Evolutionary conservation across 345 rosid species (phyloP).

Genomic region (Salix arbutifolia): DNA sequence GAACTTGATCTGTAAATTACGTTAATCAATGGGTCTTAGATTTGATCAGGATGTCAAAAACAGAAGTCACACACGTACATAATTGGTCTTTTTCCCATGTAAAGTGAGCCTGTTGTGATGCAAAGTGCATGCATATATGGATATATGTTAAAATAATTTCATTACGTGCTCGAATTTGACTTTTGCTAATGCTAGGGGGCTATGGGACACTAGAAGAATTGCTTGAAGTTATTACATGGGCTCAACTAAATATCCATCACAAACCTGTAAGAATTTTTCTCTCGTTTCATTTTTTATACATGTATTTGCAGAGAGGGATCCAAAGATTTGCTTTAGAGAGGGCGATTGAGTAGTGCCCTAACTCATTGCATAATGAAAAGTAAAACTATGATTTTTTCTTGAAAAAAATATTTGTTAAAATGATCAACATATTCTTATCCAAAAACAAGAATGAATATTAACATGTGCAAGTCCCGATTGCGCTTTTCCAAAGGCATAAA

Average conservation of each 20-base stretch:
- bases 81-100: too few relatives aligned
- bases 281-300: not conserved
- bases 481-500: not conserved
- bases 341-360: not conserved
- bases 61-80: not conserved
- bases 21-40: not conserved
- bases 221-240: conserved; percentile 96
- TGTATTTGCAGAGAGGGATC: not conserved
- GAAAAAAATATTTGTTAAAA: not conserved
- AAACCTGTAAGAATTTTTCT: conserved; percentile 63
- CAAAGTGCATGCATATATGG: not conserved
- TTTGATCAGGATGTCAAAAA: not conserved
- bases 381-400: not conserved
- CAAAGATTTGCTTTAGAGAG: too few relatives aligned
- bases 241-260: conserved; percentile 90
- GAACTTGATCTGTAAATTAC: not conserved
- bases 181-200: conserved; percentile 50
- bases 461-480: not conserved
- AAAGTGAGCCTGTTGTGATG: not conserved
- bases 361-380: not conserved
- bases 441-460: not conserved
- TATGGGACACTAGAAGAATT: conserved; percentile 94
- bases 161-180: not conserved
- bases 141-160: not conserved
- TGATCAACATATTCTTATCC: not conserved